These are phyloP conservation scores for Viola odorata DNA, from an alignment of 345 rosid species.

Conservation along the genomic window DNA sequence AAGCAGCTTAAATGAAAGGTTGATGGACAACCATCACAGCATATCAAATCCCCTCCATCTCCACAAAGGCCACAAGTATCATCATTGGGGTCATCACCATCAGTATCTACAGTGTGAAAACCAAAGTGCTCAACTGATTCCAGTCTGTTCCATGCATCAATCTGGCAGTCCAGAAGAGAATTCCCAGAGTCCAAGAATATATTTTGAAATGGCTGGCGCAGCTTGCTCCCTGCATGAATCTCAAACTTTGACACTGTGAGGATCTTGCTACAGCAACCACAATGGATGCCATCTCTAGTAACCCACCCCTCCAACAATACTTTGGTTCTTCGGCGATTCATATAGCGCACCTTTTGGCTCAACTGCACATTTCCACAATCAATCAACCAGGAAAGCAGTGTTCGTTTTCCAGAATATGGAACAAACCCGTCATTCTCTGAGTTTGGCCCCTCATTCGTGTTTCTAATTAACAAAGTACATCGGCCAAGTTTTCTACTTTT, in stretches of 20 bases:
- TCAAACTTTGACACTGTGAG: conserved; percentile 32
- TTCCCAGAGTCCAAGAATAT: conserved; percentile 29
- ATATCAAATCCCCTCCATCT: conserved; percentile 34
- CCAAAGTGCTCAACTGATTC: conserved; percentile 18
- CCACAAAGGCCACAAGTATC: conserved; percentile 33
- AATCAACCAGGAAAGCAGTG: conserved; percentile 30
- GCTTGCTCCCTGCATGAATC: conserved; percentile 36
- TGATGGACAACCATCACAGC: conserved; percentile 34
- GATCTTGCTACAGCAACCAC: conserved; percentile 35
- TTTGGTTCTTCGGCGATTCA: conserved; percentile 29
- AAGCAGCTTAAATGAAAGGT: conserved; percentile 32
- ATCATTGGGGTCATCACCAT: conserved; percentile 32
- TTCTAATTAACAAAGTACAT: conserved; percentile 25
- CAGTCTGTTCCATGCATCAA: conserved; percentile 29
- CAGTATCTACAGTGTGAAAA: conserved; percentile 18
- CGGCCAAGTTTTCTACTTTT: conserved; percentile 66
- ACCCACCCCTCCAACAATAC: conserved; percentile 34
- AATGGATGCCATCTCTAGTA: conserved; percentile 30
- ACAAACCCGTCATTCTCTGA: conserved; percentile 26
- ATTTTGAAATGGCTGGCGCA: conserved; percentile 31
- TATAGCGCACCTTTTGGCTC: conserved; percentile 32
- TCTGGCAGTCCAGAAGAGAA: conserved; percentile 32
- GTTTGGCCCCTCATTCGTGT: conserved; percentile 16
- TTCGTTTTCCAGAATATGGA: conserved; percentile 26
- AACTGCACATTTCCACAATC: conserved; percentile 25